Percentiles rank a stretch among this genome's conserved stretches.
Evolutionary conservation across 2,329 filamentous ascomycete genomes (phyloP).

Genomic region (Plenodomus tracheiphilus): DNA sequence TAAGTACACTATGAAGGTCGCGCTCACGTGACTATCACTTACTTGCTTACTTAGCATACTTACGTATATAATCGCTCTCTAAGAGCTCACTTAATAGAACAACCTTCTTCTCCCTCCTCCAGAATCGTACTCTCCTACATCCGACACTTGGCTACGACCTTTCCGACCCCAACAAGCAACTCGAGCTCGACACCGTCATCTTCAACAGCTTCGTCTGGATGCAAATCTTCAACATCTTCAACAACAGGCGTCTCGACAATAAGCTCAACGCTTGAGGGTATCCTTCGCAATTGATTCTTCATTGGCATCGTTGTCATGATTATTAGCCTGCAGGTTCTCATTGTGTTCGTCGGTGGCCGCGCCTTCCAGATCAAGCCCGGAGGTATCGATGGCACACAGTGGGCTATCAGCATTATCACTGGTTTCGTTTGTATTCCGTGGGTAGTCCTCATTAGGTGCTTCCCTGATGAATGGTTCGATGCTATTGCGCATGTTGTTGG

Average conservation of each 20-base stretch:
- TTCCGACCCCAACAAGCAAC: slow-evolving; percentile 29
- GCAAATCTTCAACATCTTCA: slow-evolving; percentile 73
- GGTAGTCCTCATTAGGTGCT: slow-evolving; percentile 55
- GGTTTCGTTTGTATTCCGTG: slow-evolving; percentile 58
- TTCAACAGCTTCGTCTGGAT: slow-evolving; percentile 76
- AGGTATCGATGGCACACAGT: slow-evolving; percentile 60
- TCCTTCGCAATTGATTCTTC: slow-evolving; percentile 62
- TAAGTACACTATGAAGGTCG: too few relatives aligned
- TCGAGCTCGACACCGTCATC: slow-evolving; percentile 63
- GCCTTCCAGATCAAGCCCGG: slow-evolving; percentile 58
- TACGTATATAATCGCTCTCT: too few relatives aligned
- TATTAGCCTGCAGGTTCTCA: slow-evolving; percentile 60
- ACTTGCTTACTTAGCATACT: too few relatives aligned
- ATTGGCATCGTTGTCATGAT: slow-evolving; percentile 61
- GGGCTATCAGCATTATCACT: slow-evolving; percentile 57
- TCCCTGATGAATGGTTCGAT: slow-evolving; percentile 52
- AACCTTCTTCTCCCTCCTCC: too few relatives aligned
- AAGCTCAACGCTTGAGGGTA: slow-evolving; percentile 63
- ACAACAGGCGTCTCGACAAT: slow-evolving; percentile 66
- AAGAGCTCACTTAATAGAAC: too few relatives aligned
- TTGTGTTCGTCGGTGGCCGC: slow-evolving; percentile 60
- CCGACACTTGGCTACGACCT: slow-evolving; percentile 57
- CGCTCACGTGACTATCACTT: too few relatives aligned
- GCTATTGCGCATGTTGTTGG: slow-evolving; percentile 23
- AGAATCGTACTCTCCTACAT: too few relatives aligned